Evolutionary conservation across 768 basidiomycete species (phyloP).

Genomic region (Xerocomus spinulosus): DNA sequence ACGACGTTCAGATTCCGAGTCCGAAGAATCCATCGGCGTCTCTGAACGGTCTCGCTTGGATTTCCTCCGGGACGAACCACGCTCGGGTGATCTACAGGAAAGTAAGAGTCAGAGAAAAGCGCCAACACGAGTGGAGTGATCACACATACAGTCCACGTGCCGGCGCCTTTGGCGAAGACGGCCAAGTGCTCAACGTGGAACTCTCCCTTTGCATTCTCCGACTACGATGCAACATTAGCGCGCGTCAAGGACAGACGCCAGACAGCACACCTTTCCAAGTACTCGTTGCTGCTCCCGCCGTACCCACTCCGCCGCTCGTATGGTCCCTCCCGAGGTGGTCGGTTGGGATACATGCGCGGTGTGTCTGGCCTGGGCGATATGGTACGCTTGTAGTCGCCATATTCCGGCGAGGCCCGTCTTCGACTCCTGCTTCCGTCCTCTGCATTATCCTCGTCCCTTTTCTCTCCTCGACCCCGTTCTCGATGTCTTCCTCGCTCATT

Average conservation of each 20-base stretch:
- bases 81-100: slow-evolving; percentile 52
- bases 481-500: slow-evolving; percentile 20
- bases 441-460: slow-evolving; percentile 14
- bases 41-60: slow-evolving; percentile 53
- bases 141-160: slow-evolving; percentile 50
- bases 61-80: slow-evolving; percentile 48
- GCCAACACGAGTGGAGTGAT: background rate
- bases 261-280: slow-evolving; percentile 58
- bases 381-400: slow-evolving; percentile 52
- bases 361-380: slow-evolving; percentile 35
- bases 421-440: slow-evolving; percentile 14
- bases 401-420: slow-evolving; percentile 53
- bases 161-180: slow-evolving; percentile 70
- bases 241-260: background rate
- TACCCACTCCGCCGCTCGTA: slow-evolving; percentile 29
- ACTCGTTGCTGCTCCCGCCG: slow-evolving; percentile 41
- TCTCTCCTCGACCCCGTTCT: slow-evolving; percentile 26
- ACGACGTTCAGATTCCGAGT: slow-evolving; percentile 54
- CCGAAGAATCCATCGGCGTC: slow-evolving; percentile 41
- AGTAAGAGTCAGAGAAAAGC: background rate
- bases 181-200: slow-evolving; percentile 67
- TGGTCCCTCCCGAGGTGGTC: slow-evolving; percentile 17
- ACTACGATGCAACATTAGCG: slow-evolving; percentile 33
- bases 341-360: slow-evolving; percentile 54
- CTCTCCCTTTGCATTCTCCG: slow-evolving; percentile 65